Evolutionary conservation across 257 asterid species (phyloP), one percentile per base, ranked within the genome.

Genomic region (Solanum pimpinellifolium): DNA sequence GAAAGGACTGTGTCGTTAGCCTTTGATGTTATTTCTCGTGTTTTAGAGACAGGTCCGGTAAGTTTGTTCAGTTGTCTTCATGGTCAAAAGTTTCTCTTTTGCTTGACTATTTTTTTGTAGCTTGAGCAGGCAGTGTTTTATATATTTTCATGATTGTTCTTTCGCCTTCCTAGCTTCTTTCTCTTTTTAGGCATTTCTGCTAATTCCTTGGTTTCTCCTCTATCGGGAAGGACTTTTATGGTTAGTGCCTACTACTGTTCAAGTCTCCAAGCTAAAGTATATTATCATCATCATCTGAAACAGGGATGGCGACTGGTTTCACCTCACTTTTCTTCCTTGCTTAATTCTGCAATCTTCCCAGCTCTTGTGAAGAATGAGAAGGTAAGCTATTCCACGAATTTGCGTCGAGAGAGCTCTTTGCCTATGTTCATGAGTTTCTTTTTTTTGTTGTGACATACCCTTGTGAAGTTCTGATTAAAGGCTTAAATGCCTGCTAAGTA

Each of bases 291-390:
- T 42, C 60, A 31, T 46, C 60, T 84, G 46, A 49, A 87, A 87
- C 83, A 91, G 93, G 93, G 93, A 88, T 91, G 92, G 93, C 85
- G 93, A 56, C 83, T 91, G 80, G 86, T 91, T 14, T 88, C 92
- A 56, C 90, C 93, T 39, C 90, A 90, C 86, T 91, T 91, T 83
- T 83, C 91, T 70, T 81, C 90, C 85, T 87, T 91, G 90, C 87
- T 90, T 29, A 88, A 88, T 52, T 44, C 83, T 69, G 92, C 93
- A 49, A 91, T 91, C 86, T 88, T 90, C 69, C 92, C 93, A 56
- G 88, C 91, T 73, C 80, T 91, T 35, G 84, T 87, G 69, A 88
- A 87, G 91, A 91, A 91, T 84, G 90, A 89, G 91, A 91, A 91
- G 93, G 92, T 91, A 49, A 69, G 88, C 46, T 56, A 60, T 84